Evolutionary conservation across 2,329 filamentous ascomycete genomes (phyloP).

Genomic region (Verticillium nubilum): DNA sequence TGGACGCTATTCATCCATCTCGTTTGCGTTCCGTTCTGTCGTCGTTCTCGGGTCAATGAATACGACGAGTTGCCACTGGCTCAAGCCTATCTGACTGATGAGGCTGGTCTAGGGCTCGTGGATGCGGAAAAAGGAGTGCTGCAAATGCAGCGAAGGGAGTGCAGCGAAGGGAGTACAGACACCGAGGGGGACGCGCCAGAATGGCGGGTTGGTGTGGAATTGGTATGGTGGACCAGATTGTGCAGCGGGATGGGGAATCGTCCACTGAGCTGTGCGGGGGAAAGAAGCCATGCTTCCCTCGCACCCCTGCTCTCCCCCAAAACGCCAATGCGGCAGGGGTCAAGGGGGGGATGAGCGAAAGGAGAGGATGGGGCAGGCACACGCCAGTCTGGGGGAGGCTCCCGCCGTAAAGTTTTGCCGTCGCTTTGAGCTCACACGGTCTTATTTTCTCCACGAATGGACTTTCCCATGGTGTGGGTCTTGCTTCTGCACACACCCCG

Average conservation of each 20-base stretch:
- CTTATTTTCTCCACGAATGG: constrained; percentile 1
- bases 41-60: not conserved
- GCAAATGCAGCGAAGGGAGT: not conserved
- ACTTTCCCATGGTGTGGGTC: not conserved
- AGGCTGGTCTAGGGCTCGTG: not conserved
- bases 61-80: not conserved
- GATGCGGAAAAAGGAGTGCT: not conserved
- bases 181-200: not conserved
- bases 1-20: not conserved
- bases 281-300: no score
- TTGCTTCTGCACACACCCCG: not conserved
- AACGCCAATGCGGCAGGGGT: not conserved
- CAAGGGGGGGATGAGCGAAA: not conserved
- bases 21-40: not conserved
- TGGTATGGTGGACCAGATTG: not conserved
- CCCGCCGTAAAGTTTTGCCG: constrained; percentile 3
- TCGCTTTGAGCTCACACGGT: not conserved
- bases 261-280: not conserved
- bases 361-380: not conserved
- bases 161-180: not conserved
- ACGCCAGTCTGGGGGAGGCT: not conserved
- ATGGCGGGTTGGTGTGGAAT: not conserved
- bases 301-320: not conserved
- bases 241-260: not conserved
- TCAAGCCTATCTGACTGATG: not conserved